Evolutionary conservation across 805 yeast genomes (phyloP).

Genomic region (Candida wancherniae): DNA sequence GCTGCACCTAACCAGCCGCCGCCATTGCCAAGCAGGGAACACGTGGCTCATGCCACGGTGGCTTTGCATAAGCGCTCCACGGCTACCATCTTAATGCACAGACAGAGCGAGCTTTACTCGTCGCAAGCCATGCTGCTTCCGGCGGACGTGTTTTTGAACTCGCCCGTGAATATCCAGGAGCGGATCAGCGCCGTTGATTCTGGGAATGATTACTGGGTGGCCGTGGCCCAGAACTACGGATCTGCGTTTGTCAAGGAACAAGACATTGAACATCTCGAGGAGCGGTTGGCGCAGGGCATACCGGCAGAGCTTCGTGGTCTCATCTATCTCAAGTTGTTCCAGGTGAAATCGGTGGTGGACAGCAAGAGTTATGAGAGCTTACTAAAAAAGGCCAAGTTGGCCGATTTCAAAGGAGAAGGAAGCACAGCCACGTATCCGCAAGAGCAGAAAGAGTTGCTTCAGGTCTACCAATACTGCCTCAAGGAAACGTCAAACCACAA

Average conservation of each 20-base stretch:
- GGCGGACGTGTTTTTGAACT: constrained; percentile 11
- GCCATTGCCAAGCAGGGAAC: too few species aligned
- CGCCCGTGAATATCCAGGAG: constrained; percentile 5
- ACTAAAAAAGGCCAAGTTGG: constrained; percentile 22
- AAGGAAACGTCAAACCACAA: constrained; percentile 4
- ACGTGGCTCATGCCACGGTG: too few species aligned
- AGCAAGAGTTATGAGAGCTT: constrained; percentile 25
- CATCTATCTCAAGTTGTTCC: constrained; percentile 31
- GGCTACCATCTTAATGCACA: constrained; percentile 9
- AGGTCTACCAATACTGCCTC: constrained; percentile 29
- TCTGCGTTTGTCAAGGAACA: constrained; percentile 10
- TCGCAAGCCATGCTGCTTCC: constrained; percentile 11
- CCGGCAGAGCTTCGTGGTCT: constrained; percentile 26
- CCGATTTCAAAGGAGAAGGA: constrained; percentile 4
- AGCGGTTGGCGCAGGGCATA: constrained; percentile 24
- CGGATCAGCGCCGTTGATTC: constrained; percentile 1
- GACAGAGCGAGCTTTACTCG: constrained; percentile 11
- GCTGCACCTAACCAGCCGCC: too few species aligned
- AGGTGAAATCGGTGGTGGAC: constrained; percentile 26
- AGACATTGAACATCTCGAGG: constrained; percentile 9
- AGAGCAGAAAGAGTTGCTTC: constrained; percentile 20
- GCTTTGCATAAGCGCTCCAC: too few species aligned
- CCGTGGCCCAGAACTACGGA: constrained; percentile 15
- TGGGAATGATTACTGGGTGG: constrained; percentile 18
- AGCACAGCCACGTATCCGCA: not conserved